phyloP scores from a whole-genome alignment of 768 basidiomycete genomes.

The Glaciozyma antarctica region DNA sequence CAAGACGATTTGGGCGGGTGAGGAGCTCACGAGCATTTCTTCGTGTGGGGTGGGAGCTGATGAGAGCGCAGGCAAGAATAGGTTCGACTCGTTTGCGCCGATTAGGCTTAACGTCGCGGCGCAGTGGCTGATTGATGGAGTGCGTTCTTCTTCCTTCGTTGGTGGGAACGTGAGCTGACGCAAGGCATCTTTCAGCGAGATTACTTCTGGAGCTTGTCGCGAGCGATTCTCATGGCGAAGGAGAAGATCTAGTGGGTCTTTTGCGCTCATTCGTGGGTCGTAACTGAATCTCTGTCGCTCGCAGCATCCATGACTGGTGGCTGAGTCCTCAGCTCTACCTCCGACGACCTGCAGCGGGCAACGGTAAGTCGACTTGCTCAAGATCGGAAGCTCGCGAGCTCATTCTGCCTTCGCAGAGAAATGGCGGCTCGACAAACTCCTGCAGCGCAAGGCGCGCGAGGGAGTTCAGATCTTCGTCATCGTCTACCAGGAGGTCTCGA shows the following conservation, averaged over 20 bases:
- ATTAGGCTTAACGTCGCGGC: conserved; percentile 85
- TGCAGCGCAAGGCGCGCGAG: conserved; percentile 84
- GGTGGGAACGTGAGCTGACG: neutral
- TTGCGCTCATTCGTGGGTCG: neutral
- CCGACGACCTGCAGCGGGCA: conserved; percentile 71
- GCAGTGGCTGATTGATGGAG: conserved; percentile 97
- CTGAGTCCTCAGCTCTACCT: conserved; percentile 66
- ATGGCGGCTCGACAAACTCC: conserved; percentile 63
- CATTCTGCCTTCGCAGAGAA: conserved; percentile 6
- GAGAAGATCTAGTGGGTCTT: conserved; percentile 30
- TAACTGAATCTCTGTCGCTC: conserved; percentile 29
- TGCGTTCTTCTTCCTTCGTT: conserved; percentile 42
- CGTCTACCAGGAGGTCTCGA: conserved; percentile 81
- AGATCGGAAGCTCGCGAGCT: neutral
- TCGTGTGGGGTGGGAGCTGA: too few species aligned
- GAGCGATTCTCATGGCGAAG: conserved; percentile 79
- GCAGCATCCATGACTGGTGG: conserved; percentile 99
- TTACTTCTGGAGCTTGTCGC: conserved; percentile 94
- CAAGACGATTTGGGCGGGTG: conserved; percentile 59
- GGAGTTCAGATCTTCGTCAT: conserved; percentile 95
- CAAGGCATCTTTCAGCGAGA: conserved; percentile 55
- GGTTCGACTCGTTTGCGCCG: conserved; percentile 92
- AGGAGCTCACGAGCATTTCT: too few species aligned
- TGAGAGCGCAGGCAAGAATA: conserved; percentile 47
- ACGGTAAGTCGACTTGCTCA: conserved; percentile 44